These are phyloP conservation scores for Strobilomyces echinocephalus DNA, from an alignment of 768 basidiomycete species.

Conservation along the genomic window DNA sequence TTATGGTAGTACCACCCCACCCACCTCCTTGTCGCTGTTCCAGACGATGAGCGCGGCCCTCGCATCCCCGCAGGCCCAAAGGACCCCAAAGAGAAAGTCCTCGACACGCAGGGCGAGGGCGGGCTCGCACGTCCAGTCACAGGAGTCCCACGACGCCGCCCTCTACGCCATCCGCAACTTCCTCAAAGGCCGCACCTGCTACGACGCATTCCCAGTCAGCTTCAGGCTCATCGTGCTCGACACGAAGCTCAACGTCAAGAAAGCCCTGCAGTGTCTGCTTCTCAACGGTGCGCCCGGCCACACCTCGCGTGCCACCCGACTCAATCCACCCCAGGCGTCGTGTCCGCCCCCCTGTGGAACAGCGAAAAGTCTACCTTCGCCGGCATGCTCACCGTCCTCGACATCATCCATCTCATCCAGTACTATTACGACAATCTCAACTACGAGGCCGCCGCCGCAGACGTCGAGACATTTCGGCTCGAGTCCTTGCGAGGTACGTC, in stretches of 20 bases:
- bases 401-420: constrained; percentile 98
- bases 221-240: constrained; percentile 97
- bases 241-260: constrained; percentile 92
- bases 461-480: constrained; percentile 89
- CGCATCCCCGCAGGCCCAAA: constrained; percentile 33
- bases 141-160: constrained; percentile 66
- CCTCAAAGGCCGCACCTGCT: constrained; percentile 80
- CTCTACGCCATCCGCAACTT: constrained; percentile 70
- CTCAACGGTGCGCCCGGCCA: constrained; percentile 55
- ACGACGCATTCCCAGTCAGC: constrained; percentile 96
- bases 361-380: constrained; percentile 89
- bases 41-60: constrained; percentile 43
- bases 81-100: constrained; percentile 44
- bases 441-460: constrained; percentile 77
- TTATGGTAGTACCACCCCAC: constrained; percentile 8
- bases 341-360: constrained; percentile 98
- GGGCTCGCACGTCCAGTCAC: constrained; percentile 50
- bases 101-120: constrained; percentile 57
- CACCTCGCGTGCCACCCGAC: not conserved
- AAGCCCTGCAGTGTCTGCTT: constrained; percentile 83
- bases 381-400: constrained; percentile 98
- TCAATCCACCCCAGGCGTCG: constrained; percentile 63
- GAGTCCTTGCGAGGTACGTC: constrained; percentile 80
- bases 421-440: constrained; percentile 89
- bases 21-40: not conserved